Conservation (phyloP, 805 yeast species). For the Suhomyces sp. region DNA sequence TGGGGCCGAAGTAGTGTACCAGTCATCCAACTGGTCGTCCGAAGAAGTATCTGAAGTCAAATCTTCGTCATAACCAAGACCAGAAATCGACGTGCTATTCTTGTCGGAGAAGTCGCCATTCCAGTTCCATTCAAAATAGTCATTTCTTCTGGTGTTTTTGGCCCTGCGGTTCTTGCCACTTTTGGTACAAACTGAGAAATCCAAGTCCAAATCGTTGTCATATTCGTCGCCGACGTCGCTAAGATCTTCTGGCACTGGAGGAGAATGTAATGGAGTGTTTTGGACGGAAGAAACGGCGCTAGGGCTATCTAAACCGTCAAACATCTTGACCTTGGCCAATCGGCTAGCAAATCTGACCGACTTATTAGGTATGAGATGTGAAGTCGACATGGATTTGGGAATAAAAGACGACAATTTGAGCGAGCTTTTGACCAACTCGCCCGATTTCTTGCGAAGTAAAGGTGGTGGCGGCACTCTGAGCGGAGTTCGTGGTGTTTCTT, state of each 20-base stretch:
- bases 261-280: conserved; percentile 47
- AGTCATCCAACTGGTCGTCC: conserved; percentile 17
- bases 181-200: neutral
- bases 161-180: neutral
- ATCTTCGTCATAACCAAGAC: conserved; percentile 11
- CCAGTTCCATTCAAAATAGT: conserved; percentile 27
- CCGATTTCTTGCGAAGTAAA: conserved; percentile 15
- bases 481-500: neutral
- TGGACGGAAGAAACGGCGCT: conserved; percentile 55
- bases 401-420: conserved; percentile 20
- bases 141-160: conserved; percentile 8
- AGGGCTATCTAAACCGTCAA: conserved; percentile 60
- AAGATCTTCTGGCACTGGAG: conserved; percentile 10
- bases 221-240: conserved; percentile 3
- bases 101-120: conserved; percentile 14
- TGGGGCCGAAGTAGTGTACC: conserved; percentile 5
- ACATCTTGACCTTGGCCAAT: conserved; percentile 61
- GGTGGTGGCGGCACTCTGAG: conserved; percentile 5
- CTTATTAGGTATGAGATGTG: conserved; percentile 32
- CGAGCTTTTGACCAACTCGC: conserved; percentile 25
- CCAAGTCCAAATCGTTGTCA: conserved; percentile 5
- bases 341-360: conserved; percentile 64
- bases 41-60: conserved; percentile 19
- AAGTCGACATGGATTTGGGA: conserved; percentile 24
- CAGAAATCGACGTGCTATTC: neutral